phyloP scores from a whole-genome alignment of 2,329 filamentous ascomycete species.

The Epichloe typhina region DNA sequence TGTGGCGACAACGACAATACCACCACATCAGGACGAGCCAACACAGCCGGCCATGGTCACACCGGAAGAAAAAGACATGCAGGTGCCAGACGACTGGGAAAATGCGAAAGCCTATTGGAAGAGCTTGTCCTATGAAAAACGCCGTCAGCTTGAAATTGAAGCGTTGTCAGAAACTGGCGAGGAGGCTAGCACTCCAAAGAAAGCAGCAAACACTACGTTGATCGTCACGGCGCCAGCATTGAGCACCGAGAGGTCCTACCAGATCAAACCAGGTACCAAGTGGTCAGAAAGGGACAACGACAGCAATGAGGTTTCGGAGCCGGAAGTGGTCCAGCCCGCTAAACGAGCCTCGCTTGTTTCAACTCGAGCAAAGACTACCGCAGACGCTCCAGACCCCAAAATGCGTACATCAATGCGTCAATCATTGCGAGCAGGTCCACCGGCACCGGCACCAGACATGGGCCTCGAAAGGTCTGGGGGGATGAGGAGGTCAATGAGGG shows the following conservation, averaged over 20 bases:
- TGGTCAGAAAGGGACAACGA: conserved; percentile 13
- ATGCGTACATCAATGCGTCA: conserved; percentile 37
- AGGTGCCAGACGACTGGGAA: conserved; percentile 44
- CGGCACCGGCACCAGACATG: conserved; percentile 6
- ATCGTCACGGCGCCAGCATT: conserved; percentile 1
- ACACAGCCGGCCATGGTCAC: not conserved
- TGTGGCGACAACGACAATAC: not conserved
- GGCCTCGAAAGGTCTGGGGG: conserved; percentile 8
- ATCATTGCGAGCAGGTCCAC: conserved; percentile 29
- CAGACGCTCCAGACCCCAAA: conserved; percentile 9
- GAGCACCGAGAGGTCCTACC: conserved; percentile 21
- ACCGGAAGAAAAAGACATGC: not conserved
- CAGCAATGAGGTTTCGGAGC: not conserved
- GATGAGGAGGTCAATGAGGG: conserved; percentile 23
- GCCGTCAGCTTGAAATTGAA: conserved; percentile 47
- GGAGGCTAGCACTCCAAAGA: conserved; percentile 24
- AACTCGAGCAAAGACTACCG: not conserved
- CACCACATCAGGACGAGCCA: not conserved
- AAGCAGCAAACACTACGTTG: conserved; percentile 15
- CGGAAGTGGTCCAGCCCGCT: not conserved
- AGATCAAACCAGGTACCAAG: conserved; percentile 23
- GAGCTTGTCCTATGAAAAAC: conserved; percentile 47
- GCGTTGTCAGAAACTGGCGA: conserved; percentile 39
- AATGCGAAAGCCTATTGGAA: conserved; percentile 58
- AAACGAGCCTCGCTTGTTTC: conserved; percentile 3